Evolutionary conservation across 305 asterid genomes (phyloP).

Genomic region (Fraxinus latifolia): DNA sequence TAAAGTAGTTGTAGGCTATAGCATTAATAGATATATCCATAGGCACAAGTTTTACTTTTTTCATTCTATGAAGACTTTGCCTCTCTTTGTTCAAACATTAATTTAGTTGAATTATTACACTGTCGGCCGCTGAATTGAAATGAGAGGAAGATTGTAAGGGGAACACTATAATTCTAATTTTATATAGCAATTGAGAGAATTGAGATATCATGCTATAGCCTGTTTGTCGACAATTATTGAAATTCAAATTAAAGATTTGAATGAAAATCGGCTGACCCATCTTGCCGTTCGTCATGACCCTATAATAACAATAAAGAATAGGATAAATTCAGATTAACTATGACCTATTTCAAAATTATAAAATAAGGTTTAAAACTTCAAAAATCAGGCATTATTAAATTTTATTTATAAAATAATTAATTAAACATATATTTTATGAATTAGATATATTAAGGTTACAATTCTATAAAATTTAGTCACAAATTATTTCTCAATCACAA

Average conservation of each 20-base stretch:
- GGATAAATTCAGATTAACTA: neutral
- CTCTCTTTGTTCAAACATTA: conserved; percentile 12
- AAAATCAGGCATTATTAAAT: neutral
- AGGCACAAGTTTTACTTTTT: conserved; percentile 5
- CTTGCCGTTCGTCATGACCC: neutral
- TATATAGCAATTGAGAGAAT: neutral
- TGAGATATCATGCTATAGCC: neutral
- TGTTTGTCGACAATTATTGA: neutral
- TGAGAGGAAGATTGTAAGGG: neutral
- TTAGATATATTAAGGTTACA: neutral
- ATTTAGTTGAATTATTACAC: conserved; percentile 22
- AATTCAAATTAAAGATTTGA: neutral
- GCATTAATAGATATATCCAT: neutral
- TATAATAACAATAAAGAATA: neutral
- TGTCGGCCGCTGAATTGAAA: conserved; percentile 26
- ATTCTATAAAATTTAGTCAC: neutral
- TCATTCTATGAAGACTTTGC: conserved; percentile 7
- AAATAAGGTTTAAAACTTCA: neutral
- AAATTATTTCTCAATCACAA: neutral
- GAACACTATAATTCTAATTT: conserved; percentile 20
- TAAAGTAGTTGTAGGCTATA: neutral
- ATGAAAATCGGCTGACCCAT: neutral
- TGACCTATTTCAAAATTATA: neutral
- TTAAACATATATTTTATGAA: neutral
- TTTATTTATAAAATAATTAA: neutral